phyloP scores from a whole-genome alignment of 768 basidiomycete species.

The Rhodotorula diobovata region DNA sequence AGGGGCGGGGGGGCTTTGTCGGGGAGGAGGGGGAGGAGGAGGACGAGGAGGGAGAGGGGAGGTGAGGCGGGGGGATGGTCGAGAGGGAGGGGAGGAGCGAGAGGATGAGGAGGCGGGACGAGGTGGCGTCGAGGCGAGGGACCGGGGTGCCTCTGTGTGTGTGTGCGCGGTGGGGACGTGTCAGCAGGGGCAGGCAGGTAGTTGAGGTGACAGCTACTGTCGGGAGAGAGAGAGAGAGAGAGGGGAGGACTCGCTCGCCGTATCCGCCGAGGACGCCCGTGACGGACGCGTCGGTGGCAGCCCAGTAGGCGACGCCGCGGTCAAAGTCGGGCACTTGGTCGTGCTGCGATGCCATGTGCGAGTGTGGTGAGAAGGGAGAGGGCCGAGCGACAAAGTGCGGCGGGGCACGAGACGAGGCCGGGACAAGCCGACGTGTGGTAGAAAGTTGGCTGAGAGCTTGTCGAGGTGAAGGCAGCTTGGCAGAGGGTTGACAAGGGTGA shows the following conservation, averaged over 20 bases:
- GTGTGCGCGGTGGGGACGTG: too few relatives aligned
- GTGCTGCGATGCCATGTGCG: not conserved
- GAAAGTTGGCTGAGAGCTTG: too few relatives aligned
- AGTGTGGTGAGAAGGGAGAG: too few relatives aligned
- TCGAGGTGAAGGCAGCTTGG: too few relatives aligned
- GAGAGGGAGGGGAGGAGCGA: conserved; percentile 73
- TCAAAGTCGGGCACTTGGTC: conserved; percentile 56
- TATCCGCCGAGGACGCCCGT: conserved; percentile 76
- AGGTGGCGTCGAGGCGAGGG: conserved; percentile 82
- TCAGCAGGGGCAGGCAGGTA: too few relatives aligned
- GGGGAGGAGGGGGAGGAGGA: too few relatives aligned
- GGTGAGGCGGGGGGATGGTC: conserved; percentile 67
- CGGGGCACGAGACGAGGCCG: too few relatives aligned
- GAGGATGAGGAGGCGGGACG: conserved; percentile 81
- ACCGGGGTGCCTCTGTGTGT: conserved; percentile 51
- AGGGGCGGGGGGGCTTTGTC: conserved; percentile 2
- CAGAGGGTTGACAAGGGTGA: too few relatives aligned
- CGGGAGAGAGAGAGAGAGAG: not conserved
- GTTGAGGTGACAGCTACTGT: too few relatives aligned
- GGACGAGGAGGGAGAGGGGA: conserved; percentile 46
- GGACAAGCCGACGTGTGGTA: too few relatives aligned
- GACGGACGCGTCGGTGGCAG: conserved; percentile 67
- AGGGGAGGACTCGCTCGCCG: conserved; percentile 26
- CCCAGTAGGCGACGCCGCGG: conserved; percentile 84
- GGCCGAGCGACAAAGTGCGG: too few relatives aligned